Evolutionary conservation across 192 early-diverging fungal genomes (phyloP), one percentile per base, ranked within the genome.

Genomic region (Podila epicladia): DNA sequence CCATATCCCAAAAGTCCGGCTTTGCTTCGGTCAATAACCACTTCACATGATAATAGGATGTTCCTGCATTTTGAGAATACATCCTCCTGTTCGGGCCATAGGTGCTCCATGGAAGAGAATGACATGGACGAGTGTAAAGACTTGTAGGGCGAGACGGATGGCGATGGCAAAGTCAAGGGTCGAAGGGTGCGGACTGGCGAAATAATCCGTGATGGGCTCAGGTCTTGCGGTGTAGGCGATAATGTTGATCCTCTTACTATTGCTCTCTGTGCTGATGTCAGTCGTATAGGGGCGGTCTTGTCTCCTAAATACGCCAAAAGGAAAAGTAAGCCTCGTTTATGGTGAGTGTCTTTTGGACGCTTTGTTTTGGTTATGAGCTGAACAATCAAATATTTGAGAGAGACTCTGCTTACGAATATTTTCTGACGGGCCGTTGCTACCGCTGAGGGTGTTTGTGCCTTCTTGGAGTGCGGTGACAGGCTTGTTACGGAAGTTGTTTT

Each of bases 1-100:
- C 80, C 80, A 28, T 75, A 65, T 59, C 80, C 80, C 1, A 82
- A 64, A 1, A 75, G 6, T 33, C 71, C 58, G 11, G 31, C 9
- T 37, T 65, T 74, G 35, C 53, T 75, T 4, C 53, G 58, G 15
- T 72, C 73, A 38, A 75, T 15, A 48, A 12, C 62, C 15, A 82
- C 49, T 4, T 58, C 53, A 65, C 72, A 80, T 12, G 77, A 41
- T 26, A 24, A 67, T 8, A 22, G 24, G 17, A 58, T 63, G 17
- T 13, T 32, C 29, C 38, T 17, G 31, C 41, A 45, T 45, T 45
- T 45, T 11, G 41, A 45, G 15, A 45, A 45, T 17, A 17, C 3
- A 45, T 45, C 17, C 17, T 45, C 41, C 41, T 45, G 41, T 45
- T 45, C 13, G 13, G 15, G 41, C 41, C 11, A 12, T 15, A 45